Evolutionary conservation across 106 monocot genomes (phyloP).

Genomic region (Alisma plantagoaquatica): DNA sequence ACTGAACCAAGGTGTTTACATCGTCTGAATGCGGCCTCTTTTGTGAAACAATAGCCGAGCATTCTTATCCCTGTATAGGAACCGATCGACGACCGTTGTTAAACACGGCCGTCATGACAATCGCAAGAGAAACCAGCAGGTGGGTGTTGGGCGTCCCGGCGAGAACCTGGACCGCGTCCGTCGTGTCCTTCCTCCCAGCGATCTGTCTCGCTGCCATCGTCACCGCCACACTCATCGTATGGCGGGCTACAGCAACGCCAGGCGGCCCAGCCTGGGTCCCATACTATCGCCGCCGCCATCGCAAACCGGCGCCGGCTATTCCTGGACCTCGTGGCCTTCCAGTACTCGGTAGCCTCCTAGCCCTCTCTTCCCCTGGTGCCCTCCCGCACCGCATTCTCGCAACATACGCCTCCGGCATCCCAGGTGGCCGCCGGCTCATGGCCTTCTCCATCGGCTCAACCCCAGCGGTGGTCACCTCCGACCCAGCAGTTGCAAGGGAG

Average conservation of each 20-base stretch:
- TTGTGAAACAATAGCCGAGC: too few relatives aligned
- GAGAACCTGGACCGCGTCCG: constrained; percentile 19
- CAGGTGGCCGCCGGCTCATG: constrained; percentile 35
- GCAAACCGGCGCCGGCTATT: constrained; percentile 25
- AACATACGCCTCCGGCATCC: constrained; percentile 4
- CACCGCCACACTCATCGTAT: constrained; percentile 27
- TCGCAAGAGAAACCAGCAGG: too few relatives aligned
- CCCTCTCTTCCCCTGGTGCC: constrained; percentile 27
- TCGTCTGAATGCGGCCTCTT: too few relatives aligned
- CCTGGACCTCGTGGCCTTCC: constrained; percentile 75
- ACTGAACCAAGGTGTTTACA: too few relatives aligned
- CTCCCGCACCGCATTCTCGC: constrained; percentile 63
- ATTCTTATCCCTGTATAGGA: too few relatives aligned
- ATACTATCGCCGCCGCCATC: constrained; percentile 25
- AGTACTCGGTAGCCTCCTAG: constrained; percentile 58
- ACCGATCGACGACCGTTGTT: too few relatives aligned
- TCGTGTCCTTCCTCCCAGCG: constrained; percentile 13
- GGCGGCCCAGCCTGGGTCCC: constrained; percentile 54
- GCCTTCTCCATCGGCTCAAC: constrained; percentile 89
- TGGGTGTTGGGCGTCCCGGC: constrained; percentile 48
- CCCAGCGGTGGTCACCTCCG: constrained; percentile 68
- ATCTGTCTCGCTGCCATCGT: constrained; percentile 21
- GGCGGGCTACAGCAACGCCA: constrained; percentile 34
- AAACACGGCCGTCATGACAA: too few relatives aligned
- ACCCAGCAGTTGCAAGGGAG: constrained; percentile 44